Conservation (phyloP, 2,329 filamentous ascomycete species). For the Arachnomyces sp. region DNA sequence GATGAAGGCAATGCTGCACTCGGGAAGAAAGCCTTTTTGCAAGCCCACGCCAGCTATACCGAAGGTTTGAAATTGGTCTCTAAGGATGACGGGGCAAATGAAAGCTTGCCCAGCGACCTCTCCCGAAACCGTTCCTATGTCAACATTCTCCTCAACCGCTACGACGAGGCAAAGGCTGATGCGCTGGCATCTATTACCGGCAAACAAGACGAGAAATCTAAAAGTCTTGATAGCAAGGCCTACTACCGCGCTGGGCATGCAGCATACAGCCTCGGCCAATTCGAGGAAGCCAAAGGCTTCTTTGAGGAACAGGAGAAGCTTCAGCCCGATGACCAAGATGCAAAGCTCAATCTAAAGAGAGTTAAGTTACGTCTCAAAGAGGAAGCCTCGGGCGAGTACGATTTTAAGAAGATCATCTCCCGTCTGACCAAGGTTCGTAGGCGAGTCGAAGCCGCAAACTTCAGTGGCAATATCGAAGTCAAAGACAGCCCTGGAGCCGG, state of each 20-base stretch:
- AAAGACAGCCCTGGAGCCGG: conserved; percentile 29
- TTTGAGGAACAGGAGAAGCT: conserved; percentile 9
- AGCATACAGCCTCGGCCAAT: conserved; percentile 13
- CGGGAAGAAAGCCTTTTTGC: conserved; percentile 13
- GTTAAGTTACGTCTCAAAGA: conserved; percentile 8
- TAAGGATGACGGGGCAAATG: conserved; percentile 11
- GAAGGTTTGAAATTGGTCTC: conserved; percentile 16
- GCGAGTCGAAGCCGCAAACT: conserved; percentile 27
- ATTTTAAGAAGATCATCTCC: background rate
- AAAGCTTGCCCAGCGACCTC: conserved; percentile 23
- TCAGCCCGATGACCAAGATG: conserved; percentile 8
- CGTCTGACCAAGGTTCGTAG: background rate
- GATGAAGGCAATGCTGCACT: conserved; percentile 21
- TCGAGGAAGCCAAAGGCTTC: conserved; percentile 7
- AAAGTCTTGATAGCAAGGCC: conserved; percentile 17
- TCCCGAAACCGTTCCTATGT: conserved; percentile 28
- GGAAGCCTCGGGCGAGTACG: conserved; percentile 1
- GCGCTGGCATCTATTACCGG: conserved; percentile 21
- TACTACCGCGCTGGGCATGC: conserved; percentile 13
- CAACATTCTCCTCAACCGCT: conserved; percentile 22
- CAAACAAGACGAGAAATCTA: conserved; percentile 20
- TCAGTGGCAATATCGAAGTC: conserved; percentile 26
- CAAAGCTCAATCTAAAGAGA: background rate
- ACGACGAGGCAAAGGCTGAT: conserved; percentile 25
- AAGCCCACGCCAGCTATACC: conserved; percentile 22